These are phyloP conservation scores for Talaromyces sp. DNA, from an alignment of 2,329 filamentous ascomycete genomes.

Conservation along the genomic window DNA sequence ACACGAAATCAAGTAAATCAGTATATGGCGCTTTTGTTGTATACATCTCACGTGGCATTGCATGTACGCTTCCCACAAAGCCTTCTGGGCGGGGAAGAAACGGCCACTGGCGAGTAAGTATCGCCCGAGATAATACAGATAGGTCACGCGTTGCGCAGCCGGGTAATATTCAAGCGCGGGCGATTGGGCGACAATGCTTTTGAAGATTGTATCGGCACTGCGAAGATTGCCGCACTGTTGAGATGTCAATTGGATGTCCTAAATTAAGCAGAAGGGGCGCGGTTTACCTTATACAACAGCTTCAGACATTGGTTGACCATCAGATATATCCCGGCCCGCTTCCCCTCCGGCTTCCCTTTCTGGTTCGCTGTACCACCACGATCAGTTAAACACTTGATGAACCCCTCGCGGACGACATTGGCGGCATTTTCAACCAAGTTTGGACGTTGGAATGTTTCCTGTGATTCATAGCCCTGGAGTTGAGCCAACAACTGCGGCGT, in stretches of 20 bases:
- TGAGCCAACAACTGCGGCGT: constrained; percentile 69
- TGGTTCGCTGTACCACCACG: constrained; percentile 58
- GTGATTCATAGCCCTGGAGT: constrained; percentile 34
- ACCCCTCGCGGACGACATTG: constrained; percentile 83
- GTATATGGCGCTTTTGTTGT: constrained; percentile 70
- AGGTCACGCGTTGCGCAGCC: constrained; percentile 80
- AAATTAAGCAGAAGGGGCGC: not conserved
- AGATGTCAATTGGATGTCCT: not conserved
- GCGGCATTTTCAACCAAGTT: constrained; percentile 82
- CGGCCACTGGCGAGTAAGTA: constrained; percentile 83
- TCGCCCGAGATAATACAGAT: constrained; percentile 87
- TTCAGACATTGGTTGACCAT: constrained; percentile 88
- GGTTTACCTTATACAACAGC: constrained; percentile 68
- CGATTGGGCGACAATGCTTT: constrained; percentile 76
- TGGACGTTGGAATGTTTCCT: constrained; percentile 60
- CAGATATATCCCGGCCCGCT: constrained; percentile 81
- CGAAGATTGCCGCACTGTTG: constrained; percentile 69
- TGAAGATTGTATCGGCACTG: constrained; percentile 81
- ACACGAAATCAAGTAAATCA: constrained; percentile 74
- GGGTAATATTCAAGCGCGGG: constrained; percentile 78
- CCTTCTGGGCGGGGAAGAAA: constrained; percentile 69
- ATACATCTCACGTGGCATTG: constrained; percentile 58
- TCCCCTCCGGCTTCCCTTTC: constrained; percentile 67
- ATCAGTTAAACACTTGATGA: constrained; percentile 83
- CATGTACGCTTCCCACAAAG: constrained; percentile 72